A percentile compares a stretch with the other conserved stretches of the same genome.
phyloP scores from a whole-genome alignment of 495 filamentous ascomycete genomes.

The Podospora tetraspora region DNA sequence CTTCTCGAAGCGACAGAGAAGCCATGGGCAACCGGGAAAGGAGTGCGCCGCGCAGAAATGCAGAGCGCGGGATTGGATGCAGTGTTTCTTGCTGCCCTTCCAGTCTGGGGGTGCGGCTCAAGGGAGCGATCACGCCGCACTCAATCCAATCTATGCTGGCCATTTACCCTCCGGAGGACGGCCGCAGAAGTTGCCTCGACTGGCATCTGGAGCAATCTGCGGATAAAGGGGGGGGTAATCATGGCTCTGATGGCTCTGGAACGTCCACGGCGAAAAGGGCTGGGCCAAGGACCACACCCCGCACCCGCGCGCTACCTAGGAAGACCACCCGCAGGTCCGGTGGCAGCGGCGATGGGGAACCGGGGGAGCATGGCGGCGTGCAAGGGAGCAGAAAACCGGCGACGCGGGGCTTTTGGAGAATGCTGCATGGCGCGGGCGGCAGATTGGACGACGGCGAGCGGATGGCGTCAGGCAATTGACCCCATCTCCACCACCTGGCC shows the following conservation, averaged over 20 bases:
- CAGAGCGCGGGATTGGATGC: slow-evolving; percentile 1
- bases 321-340: not conserved
- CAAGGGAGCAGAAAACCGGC: not conserved
- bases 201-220: slow-evolving; percentile 24
- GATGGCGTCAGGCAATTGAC: slow-evolving; percentile 27
- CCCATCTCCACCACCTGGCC: slow-evolving; percentile 21
- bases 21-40: slow-evolving; percentile 2
- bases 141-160: slow-evolving; percentile 24
- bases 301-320: not conserved
- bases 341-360: not conserved
- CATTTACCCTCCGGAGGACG: slow-evolving; percentile 28
- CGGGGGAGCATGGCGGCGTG: not conserved
- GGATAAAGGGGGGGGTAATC: slow-evolving; percentile 23
- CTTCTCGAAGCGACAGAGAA: slow-evolving; percentile 10
- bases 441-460: not conserved
- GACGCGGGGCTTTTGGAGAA: not conserved
- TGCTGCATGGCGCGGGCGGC: slow-evolving; percentile 20
- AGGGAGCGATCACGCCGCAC: slow-evolving; percentile 17
- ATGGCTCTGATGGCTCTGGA: slow-evolving; percentile 8
- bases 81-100: not conserved
- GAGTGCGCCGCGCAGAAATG: not conserved
- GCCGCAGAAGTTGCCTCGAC: slow-evolving; percentile 14
- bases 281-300: slow-evolving; percentile 5
- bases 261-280: slow-evolving; percentile 12
- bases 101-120: slow-evolving; percentile 25